A percentile compares a stretch with the other conserved stretches of the same genome.
These are phyloP conservation scores for Acacia melanoxylon DNA, from an alignment of 306 rosid genomes.

Conservation along the genomic window DNA sequence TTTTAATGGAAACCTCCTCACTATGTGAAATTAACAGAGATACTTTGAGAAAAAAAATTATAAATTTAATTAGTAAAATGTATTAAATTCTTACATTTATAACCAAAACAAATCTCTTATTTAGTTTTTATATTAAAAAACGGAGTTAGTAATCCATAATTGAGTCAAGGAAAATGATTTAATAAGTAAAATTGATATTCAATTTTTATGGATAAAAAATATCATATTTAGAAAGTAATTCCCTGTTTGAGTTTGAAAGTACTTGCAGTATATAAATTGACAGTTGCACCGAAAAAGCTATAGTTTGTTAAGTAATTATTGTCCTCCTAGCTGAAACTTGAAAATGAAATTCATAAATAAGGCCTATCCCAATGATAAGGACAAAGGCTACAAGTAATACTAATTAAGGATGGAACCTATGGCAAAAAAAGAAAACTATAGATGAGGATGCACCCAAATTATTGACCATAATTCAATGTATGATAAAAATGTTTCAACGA, in stretches of 20 bases:
- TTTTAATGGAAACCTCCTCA: no score
- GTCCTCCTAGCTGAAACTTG: neutral
- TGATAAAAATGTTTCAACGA: neutral
- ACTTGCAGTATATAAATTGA: neutral
- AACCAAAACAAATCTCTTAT: no score
- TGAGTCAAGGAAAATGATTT: neutral
- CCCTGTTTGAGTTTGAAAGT: neutral
- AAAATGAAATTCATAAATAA: neutral
- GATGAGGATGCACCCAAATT: neutral
- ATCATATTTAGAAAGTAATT: neutral
- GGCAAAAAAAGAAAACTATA: neutral
- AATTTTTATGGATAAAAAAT: neutral
- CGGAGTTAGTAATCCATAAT: neutral
- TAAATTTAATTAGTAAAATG: no score
- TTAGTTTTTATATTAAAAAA: no score
- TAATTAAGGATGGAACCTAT: neutral
- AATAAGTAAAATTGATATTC: neutral
- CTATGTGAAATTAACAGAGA: no score
- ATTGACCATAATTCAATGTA: neutral
- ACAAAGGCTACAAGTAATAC: neutral
- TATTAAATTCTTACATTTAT: no score
- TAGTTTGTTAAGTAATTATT: neutral
- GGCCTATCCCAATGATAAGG: neutral
- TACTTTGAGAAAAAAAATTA: no score
- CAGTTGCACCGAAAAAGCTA: neutral